phyloP scores from a whole-genome alignment of 2,329 filamentous ascomycete genomes.

The Pseudogymnoascus sp. region DNA sequence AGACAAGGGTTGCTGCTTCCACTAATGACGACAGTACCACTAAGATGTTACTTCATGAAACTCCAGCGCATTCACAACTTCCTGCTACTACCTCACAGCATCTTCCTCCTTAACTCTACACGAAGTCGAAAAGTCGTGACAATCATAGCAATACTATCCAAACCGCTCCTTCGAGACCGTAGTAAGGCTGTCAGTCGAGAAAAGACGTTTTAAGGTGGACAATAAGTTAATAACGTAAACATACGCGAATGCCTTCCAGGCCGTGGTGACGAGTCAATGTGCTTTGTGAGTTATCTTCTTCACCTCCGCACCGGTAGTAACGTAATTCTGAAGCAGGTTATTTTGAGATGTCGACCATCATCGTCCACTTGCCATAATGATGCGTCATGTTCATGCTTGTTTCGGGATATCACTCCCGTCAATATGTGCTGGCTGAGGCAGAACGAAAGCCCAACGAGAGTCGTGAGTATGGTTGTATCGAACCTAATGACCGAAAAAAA shows the following conservation, averaged over 20 bases:
- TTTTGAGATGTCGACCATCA: not conserved
- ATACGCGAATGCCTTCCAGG: not conserved
- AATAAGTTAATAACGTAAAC: not conserved
- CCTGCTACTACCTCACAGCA: not conserved
- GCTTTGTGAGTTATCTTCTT: not conserved
- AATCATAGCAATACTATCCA: not conserved
- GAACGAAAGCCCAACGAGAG: not conserved
- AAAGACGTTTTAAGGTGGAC: not conserved
- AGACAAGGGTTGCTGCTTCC: too few relatives aligned
- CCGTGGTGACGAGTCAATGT: not conserved
- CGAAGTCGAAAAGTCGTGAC: not conserved
- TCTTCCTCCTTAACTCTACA: not conserved
- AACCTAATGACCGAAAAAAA: not conserved
- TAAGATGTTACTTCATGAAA: too few relatives aligned
- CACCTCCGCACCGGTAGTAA: not conserved
- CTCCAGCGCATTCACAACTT: not conserved
- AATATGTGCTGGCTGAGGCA: not conserved
- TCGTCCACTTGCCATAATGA: not conserved
- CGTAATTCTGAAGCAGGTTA: not conserved
- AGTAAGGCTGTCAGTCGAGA: not conserved
- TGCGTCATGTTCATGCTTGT: not conserved
- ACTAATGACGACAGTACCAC: too few relatives aligned
- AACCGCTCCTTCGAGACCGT: not conserved
- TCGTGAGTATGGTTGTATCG: not conserved
- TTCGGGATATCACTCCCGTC: not conserved